Base-by-base conservation (phyloP, 169 alveolate species). In the Perkinsus chesapeaki region DNA sequence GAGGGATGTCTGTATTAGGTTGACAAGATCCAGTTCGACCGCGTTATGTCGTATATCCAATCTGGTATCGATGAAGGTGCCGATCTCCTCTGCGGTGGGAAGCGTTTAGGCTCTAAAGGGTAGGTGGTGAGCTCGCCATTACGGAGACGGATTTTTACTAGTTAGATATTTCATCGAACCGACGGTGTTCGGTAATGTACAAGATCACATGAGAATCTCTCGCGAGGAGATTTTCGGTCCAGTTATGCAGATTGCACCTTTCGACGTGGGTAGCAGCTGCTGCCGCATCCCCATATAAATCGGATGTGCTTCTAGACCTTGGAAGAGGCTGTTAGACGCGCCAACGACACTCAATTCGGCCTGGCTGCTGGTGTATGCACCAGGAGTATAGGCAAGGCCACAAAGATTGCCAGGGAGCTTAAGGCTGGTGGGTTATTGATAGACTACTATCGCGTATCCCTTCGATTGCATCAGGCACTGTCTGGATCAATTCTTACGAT, bases 191-290 rank as follows among this genome's bases (percentile, higher is more conserved):
- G 43, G 94, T 23, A 97, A 96, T 93, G 98, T 97, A 27, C 91
- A 95, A 0, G 98, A 97, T 93, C 94, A 96, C 48, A 96, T 96
- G 98, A 96, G 91, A 31, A 96, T 97, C 12, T 96, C 97, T 0
- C 95, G 92, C 91, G 98, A 97, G 92, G 99, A 98, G 93, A 98
- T 97, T 48, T 98, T 98, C 91, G 99, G 98, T 1, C 98, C 98
- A 60, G 98, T 96, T 31, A 94, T 96, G 93, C 92, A 92, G 16
- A 93, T 96, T 36, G 82, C 82, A 3, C 82, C 82, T 0, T 94
- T 95, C 5, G 95, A 96, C 92, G 95, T 95, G 94, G 82, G 82
- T n/a, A n/a, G n/a, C n/a, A n/a, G n/a, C n/a, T n/a, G n/a, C n/a
- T n/a, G n/a, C n/a, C n/a, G n/a, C n/a, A n/a, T n/a, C n/a, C n/a